These are phyloP conservation scores for Fusarium albosuccineum DNA, from an alignment of 2,329 filamentous ascomycete species.

Conservation along the genomic window DNA sequence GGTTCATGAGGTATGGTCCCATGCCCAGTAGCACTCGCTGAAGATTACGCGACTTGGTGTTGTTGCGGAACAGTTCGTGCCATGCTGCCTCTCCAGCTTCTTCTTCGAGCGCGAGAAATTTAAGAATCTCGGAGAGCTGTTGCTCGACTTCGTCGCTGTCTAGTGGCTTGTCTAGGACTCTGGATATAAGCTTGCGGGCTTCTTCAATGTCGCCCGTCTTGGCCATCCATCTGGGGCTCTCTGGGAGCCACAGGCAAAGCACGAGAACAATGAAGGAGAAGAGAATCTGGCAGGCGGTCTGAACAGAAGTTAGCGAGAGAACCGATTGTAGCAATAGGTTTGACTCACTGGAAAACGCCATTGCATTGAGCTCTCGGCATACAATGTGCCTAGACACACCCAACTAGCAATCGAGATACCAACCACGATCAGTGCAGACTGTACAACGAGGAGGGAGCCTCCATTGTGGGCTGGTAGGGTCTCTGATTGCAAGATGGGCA, in stretches of 20 bases:
- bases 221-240: constrained; percentile 15
- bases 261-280: constrained; percentile 6
- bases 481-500: constrained; percentile 20
- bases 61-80: constrained; percentile 16
- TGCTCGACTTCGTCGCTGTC: constrained; percentile 5
- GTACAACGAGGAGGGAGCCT: constrained; percentile 7
- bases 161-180: background rate
- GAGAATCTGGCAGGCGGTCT: background rate
- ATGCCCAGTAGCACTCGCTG: constrained; percentile 11
- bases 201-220: constrained; percentile 10
- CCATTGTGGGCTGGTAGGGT: constrained; percentile 20
- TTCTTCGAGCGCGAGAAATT: constrained; percentile 8
- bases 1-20: background rate
- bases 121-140: constrained; percentile 12
- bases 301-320: background rate
- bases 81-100: constrained; percentile 9
- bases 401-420: constrained; percentile 15
- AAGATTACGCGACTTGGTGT: constrained; percentile 14
- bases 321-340: background rate
- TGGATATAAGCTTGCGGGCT: constrained; percentile 3
- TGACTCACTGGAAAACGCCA: constrained; percentile 16
- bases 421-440: constrained; percentile 3
- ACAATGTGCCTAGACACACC: constrained; percentile 15
- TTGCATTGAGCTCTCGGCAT: constrained; percentile 21
- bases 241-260: constrained; percentile 3